Percentiles rank a stretch among this genome's conserved stretches.
phyloP scores from a whole-genome alignment of 768 basidiomycete species.

The Royoungia palumana region DNA sequence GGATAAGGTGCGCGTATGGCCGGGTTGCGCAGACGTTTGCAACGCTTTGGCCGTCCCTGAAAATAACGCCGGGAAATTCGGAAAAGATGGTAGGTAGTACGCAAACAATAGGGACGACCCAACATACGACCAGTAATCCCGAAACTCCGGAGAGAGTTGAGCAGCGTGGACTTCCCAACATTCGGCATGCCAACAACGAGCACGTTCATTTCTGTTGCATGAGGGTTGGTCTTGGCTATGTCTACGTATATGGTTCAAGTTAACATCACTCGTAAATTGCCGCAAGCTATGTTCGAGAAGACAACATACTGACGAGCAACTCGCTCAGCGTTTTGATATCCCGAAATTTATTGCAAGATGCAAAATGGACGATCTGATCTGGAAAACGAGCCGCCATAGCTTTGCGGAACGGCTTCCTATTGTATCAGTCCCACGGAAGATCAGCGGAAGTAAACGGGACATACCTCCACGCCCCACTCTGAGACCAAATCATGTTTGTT shows the following conservation, averaged over 20 bases:
- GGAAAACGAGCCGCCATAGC: constrained; percentile 73
- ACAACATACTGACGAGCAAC: constrained; percentile 68
- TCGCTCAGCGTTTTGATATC: constrained; percentile 65
- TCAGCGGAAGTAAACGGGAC: constrained; percentile 8
- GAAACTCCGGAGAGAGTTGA: constrained; percentile 84
- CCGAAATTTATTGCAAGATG: constrained; percentile 64
- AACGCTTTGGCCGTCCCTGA: constrained; percentile 84
- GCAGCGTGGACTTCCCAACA: constrained; percentile 92
- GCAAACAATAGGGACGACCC: constrained; percentile 1
- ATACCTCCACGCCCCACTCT: constrained; percentile 81
- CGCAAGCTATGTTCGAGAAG: neutral
- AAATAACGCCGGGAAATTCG: constrained; percentile 1
- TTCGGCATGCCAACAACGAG: constrained; percentile 99
- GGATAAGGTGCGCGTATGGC: constrained; percentile 84
- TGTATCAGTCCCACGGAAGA: constrained; percentile 9
- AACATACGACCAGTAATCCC: constrained; percentile 84
- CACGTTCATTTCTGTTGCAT: constrained; percentile 78
- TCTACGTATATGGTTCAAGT: constrained; percentile 38
- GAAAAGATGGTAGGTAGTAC: neutral
- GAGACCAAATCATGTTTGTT: constrained; percentile 93
- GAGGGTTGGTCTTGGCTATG: constrained; percentile 64
- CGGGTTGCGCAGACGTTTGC: constrained; percentile 84
- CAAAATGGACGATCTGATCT: constrained; percentile 64
- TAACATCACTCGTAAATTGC: neutral
- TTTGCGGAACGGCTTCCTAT: constrained; percentile 62